Conservation (phyloP, 2,329 filamentous ascomycete species). For the Calonectria hawksworthii region DNA sequence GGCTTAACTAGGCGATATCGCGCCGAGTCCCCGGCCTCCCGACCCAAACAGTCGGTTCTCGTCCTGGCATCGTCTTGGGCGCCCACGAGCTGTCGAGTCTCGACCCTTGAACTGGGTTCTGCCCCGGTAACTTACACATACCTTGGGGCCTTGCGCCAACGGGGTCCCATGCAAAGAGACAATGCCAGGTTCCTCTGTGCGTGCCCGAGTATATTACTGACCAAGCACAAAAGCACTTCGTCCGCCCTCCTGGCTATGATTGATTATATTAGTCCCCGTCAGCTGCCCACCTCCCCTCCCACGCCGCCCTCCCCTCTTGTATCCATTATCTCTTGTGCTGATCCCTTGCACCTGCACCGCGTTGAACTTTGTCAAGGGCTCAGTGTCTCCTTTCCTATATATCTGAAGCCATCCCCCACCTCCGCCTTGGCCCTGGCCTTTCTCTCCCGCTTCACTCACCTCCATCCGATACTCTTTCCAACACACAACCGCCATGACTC, state of each 20-base stretch:
- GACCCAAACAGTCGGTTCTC: constrained; percentile 47
- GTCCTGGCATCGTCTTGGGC: constrained; percentile 9
- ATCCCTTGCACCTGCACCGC: constrained; percentile 13
- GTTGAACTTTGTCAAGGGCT: constrained; percentile 12
- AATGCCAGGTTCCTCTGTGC: constrained; percentile 24
- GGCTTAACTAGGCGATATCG: constrained; percentile 36
- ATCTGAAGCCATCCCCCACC: background rate
- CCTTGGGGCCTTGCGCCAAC: constrained; percentile 31
- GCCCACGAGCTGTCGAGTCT: constrained; percentile 27
- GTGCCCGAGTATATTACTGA: constrained; percentile 8
- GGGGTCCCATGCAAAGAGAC: constrained; percentile 20
- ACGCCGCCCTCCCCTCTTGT: constrained; percentile 9
- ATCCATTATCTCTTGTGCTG: constrained; percentile 19
- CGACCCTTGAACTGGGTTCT: constrained; percentile 25
- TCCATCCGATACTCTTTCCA: background rate
- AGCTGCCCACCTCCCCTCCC: constrained; percentile 25
- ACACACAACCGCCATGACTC: constrained; percentile 10
- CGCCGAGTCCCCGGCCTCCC: constrained; percentile 33
- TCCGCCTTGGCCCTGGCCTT: background rate
- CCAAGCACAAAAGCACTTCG: constrained; percentile 2
- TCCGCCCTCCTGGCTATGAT: constrained; percentile 14
- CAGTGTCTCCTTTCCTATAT: constrained; percentile 7
- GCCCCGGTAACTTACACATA: constrained; percentile 38
- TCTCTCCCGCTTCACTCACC: background rate
- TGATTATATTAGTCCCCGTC: constrained; percentile 42